Conservation (phyloP, 2,329 filamentous ascomycete species). For the Ceratocystiopsis brevicomis region DNA sequence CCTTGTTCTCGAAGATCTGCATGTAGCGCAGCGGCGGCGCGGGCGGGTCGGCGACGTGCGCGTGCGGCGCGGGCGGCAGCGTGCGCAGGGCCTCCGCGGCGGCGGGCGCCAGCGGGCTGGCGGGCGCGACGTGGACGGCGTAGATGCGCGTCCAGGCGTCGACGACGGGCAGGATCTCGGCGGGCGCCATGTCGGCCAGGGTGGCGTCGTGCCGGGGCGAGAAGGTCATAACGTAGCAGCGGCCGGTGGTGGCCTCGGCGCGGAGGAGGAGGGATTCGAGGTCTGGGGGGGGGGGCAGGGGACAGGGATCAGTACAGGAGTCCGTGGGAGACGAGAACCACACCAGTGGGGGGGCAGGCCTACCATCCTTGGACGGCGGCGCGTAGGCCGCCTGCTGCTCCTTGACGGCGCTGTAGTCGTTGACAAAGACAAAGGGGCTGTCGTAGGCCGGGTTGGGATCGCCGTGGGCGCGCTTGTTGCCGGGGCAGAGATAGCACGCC, state of each 20-base stretch:
- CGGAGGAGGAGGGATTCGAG: slow-evolving; percentile 59
- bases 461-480: slow-evolving; percentile 75
- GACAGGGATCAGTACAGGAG: too few species aligned
- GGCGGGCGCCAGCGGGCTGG: slow-evolving; percentile 39
- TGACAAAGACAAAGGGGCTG: slow-evolving; percentile 83
- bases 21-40: slow-evolving; percentile 73
- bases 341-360: too few species aligned
- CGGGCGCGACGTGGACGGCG: slow-evolving; percentile 55
- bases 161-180: slow-evolving; percentile 65
- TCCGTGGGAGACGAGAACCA: background rate
- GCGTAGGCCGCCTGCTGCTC: slow-evolving; percentile 72
- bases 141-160: slow-evolving; percentile 88
- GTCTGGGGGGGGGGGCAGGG: slow-evolving; percentile 23
- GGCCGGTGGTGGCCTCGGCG: slow-evolving; percentile 74
- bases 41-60: slow-evolving; percentile 31
- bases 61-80: slow-evolving; percentile 18
- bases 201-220: slow-evolving; percentile 80
- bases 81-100: slow-evolving; percentile 18
- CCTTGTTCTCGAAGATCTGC: slow-evolving; percentile 99
- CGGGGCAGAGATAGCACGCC: slow-evolving; percentile 82
- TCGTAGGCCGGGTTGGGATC: slow-evolving; percentile 74
- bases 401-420: slow-evolving; percentile 94
- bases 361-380: slow-evolving; percentile 12
- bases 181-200: slow-evolving; percentile 66
- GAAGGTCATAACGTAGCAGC: slow-evolving; percentile 95